phyloP scores from a whole-genome alignment of 2,329 filamentous ascomycete genomes.

The Fonsecaea erecta region DNA sequence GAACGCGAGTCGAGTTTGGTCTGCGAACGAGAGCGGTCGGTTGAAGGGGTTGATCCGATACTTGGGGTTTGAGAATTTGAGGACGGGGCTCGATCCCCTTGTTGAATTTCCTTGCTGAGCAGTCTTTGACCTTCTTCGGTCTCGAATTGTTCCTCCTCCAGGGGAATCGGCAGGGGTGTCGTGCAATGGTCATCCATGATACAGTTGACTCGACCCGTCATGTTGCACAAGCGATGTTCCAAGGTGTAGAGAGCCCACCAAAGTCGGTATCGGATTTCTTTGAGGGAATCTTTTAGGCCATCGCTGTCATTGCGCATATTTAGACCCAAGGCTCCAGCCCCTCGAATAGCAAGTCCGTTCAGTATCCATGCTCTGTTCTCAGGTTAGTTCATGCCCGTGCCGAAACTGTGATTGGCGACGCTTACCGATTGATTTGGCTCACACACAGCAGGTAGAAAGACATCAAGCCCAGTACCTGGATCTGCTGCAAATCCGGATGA shows the following conservation, averaged over 20 bases:
- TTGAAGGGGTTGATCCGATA: conserved; percentile 25
- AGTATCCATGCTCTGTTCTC: conserved; percentile 49
- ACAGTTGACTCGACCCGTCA: conserved; percentile 53
- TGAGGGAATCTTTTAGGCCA: conserved; percentile 46
- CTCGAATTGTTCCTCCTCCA: conserved; percentile 47
- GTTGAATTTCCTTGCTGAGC: conserved; percentile 44
- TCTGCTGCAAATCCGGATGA: conserved; percentile 52
- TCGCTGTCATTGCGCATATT: conserved; percentile 51
- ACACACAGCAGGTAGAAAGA: conserved; percentile 51
- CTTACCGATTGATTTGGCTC: conserved; percentile 52
- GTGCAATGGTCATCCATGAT: conserved; percentile 51
- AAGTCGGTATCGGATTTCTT: conserved; percentile 52
- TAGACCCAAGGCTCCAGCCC: conserved; percentile 50
- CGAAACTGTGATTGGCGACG: conserved; percentile 16
- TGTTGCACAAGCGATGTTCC: conserved; percentile 51
- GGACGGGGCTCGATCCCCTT: conserved; percentile 37
- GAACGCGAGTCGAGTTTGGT: conserved; percentile 32
- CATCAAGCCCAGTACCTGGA: conserved; percentile 51
- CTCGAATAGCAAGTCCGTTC: conserved; percentile 49
- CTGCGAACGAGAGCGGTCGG: conserved; percentile 29
- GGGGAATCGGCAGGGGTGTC: conserved; percentile 48
- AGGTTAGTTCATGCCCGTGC: conserved; percentile 6
- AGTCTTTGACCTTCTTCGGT: conserved; percentile 43
- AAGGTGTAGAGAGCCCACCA: conserved; percentile 54
- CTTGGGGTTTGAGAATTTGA: conserved; percentile 35